A percentile compares a stretch with the other conserved stretches of the same genome.
phyloP scores from a whole-genome alignment of 768 basidiomycete genomes.

The Kwoniella europaea region DNA sequence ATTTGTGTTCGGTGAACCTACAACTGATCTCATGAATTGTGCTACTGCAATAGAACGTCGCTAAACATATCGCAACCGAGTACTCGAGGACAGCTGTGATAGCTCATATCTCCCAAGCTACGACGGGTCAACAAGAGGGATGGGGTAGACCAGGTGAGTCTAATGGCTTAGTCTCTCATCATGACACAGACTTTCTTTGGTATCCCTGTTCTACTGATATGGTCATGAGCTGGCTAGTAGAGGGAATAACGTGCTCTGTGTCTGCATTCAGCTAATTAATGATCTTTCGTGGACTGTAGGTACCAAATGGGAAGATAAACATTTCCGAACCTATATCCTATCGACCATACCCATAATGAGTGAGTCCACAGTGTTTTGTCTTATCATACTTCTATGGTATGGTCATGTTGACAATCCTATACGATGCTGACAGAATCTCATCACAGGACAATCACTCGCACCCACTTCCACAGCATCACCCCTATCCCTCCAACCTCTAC shows the following conservation, averaged over 20 bases:
- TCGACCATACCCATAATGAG: conserved; percentile 39
- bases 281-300: conserved; percentile 17
- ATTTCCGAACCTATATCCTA: conserved; percentile 43
- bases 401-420: background rate
- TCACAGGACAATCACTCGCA: conserved; percentile 22
- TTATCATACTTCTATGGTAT: background rate
- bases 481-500: conserved; percentile 31
- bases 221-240: too few species aligned
- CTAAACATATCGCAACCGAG: conserved; percentile 55
- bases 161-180: background rate
- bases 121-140: conserved; percentile 55
- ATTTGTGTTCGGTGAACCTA: too few species aligned
- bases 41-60: conserved; percentile 37
- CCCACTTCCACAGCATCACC: conserved; percentile 28
- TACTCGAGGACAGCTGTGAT: conserved; percentile 57
- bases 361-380: conserved; percentile 22
- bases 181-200: background rate
- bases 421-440: background rate
- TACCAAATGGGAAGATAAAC: conserved; percentile 47
- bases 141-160: conserved; percentile 57
- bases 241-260: too few species aligned
- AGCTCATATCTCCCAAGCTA: conserved; percentile 58
- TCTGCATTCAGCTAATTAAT: too few species aligned
- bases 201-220: too few species aligned
- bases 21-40: background rate